Evolutionary conservation across 1,139 yeast genomes (phyloP).

Genomic region (Sugiyamaella paludigena): DNA sequence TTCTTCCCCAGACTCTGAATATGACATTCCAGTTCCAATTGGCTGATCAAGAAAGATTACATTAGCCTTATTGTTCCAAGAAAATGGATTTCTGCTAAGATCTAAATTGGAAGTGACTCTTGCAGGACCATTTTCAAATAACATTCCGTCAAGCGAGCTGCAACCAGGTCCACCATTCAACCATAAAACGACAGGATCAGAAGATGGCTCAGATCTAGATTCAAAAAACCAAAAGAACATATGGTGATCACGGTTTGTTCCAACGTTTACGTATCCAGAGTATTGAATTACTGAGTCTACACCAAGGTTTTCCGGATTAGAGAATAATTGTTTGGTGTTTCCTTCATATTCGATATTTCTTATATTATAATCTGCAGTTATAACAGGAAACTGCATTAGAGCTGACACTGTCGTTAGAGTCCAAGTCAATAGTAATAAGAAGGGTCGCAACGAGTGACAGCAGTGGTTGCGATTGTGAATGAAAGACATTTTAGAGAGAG

Average conservation of each 20-base stretch:
- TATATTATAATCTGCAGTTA: too few relatives aligned
- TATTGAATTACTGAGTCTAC: slow-evolving; percentile 49
- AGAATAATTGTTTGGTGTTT: too few relatives aligned
- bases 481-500: too few relatives aligned
- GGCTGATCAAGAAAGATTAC: slow-evolving; percentile 73
- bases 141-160: slow-evolving; percentile 41
- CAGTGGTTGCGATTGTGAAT: too few relatives aligned
- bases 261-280: slow-evolving; percentile 63
- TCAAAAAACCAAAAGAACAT: slow-evolving; percentile 79
- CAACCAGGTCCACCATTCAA: slow-evolving; percentile 80
- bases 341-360: too few relatives aligned
- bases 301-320: slow-evolving; percentile 30
- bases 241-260: slow-evolving; percentile 76
- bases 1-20: slow-evolving; percentile 33
- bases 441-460: too few relatives aligned
- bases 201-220: slow-evolving; percentile 61
- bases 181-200: slow-evolving; percentile 67
- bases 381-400: too few relatives aligned
- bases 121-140: slow-evolving; percentile 29
- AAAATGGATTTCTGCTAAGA: slow-evolving; percentile 56
- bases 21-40: slow-evolving; percentile 73
- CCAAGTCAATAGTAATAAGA: too few relatives aligned
- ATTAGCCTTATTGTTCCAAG: slow-evolving; percentile 70
- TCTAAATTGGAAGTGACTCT: slow-evolving; percentile 41
- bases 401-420: too few relatives aligned